Evolutionary conservation across 129 eudicot genomes (phyloP), one percentile per base, ranked within the genome.

Genomic region (Ambrosia artemisiifolia): DNA sequence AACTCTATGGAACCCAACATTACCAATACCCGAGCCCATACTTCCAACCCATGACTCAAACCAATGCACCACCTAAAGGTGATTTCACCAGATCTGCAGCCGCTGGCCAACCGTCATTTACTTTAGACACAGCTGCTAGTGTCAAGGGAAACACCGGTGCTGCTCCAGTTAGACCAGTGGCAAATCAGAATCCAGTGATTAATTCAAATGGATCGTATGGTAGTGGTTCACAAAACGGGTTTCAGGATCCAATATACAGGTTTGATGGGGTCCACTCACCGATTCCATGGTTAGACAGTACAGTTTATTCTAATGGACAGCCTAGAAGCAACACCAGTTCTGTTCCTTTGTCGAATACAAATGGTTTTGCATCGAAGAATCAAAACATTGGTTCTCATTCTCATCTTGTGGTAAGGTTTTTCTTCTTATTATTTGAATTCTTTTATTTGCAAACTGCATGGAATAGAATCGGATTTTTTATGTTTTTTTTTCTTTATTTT

Each of bases 21-120:
- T 89, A 86, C 74, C 96, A 89, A 69, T 89, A 89, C 65, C 91
- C 88, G 0, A 67, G 83, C 71, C 86, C 88, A 0, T 88, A 83
- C 63, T 89, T 77, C 50, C 92, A 77, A 56, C 84, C 89, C 4
- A 30, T 73, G 59, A 32, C 89, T 1, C 76, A 83, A 42, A 75
- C 88, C 19, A 76, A 73, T 19, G 81, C 61, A 65, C 71, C 86
- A 9, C 44, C 81, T 0, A 86, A 86, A 75, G 89, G 83, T 32
- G 96, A 86, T 28, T 72, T 64, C 11, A 18, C 91, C n/a, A 20
- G 67, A 28, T 43, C 80, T 70, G 74, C 74, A 16, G 80, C 74
- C 2, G 60, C 84, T 35, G 85, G 65, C 28, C 84, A 67, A 78
- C 69, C 66, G 0, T 71, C 85, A 19, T 70, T 80, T 64, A 67